These are phyloP conservation scores for Sonneratia caseolaris DNA, from an alignment of 345 rosid species.

Conservation along the genomic window DNA sequence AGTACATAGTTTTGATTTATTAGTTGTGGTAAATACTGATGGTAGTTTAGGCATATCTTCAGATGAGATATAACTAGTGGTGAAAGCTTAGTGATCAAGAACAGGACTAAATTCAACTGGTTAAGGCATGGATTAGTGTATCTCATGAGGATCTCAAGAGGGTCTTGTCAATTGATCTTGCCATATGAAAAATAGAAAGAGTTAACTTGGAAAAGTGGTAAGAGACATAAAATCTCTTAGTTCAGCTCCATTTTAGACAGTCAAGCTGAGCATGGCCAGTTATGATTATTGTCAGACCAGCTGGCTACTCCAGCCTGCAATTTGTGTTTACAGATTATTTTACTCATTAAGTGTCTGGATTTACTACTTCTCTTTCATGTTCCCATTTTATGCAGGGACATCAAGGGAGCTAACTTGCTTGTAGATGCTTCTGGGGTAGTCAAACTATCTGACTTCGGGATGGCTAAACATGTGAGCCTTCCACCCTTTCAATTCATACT, in stretches of 20 bases:
- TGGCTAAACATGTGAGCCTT: slow-evolving; percentile 87
- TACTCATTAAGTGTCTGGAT: slow-evolving; percentile 1
- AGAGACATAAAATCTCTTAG: background rate
- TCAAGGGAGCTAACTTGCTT: slow-evolving; percentile 96
- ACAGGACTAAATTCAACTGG: background rate
- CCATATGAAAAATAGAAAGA: background rate
- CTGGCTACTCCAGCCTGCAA: background rate
- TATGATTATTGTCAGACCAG: background rate
- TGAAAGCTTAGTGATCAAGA: background rate
- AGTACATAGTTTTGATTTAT: background rate
- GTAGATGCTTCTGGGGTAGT: slow-evolving; percentile 94
- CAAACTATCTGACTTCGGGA: slow-evolving; percentile 96
- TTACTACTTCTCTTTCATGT: slow-evolving; percentile 8
- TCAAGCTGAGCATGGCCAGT: background rate
- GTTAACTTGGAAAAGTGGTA: background rate
- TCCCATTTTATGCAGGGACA: slow-evolving; percentile 52
- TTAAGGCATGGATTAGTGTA: background rate
- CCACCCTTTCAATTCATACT: background rate
- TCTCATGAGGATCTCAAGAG: background rate
- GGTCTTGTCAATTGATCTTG: background rate
- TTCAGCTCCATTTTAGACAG: background rate
- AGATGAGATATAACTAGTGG: background rate
- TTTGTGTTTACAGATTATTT: background rate
- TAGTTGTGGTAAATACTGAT: background rate
- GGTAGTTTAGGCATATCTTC: background rate